phyloP scores from a whole-genome alignment of 768 basidiomycete species.

The Austroboletus festivus region DNA sequence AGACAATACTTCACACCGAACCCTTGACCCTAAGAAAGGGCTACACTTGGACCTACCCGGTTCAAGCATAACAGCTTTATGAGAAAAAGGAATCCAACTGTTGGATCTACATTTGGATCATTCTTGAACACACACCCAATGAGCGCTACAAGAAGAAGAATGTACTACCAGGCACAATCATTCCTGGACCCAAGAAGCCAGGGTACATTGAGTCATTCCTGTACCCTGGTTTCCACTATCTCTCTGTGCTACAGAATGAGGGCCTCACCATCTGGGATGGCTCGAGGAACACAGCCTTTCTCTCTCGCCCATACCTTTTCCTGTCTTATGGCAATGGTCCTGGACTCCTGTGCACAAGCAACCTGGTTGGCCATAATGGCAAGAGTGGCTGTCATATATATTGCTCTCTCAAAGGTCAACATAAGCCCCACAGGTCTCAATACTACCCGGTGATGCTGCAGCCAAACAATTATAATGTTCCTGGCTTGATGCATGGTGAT shows the following conservation, averaged over 20 bases:
- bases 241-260: not conserved
- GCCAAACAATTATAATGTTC: too few relatives aligned
- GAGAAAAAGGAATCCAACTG: not conserved
- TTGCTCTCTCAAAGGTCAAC: conserved; percentile 29
- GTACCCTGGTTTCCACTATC: not conserved
- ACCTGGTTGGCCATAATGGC: conserved; percentile 30
- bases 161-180: not conserved
- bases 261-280: not conserved
- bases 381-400: conserved; percentile 32
- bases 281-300: not conserved
- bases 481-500: too few relatives aligned
- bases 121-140: not conserved
- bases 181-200: not conserved
- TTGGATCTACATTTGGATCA: not conserved
- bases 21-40: too few relatives aligned
- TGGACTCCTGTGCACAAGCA: conserved; percentile 19
- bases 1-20: too few relatives aligned
- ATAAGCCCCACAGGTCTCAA: conserved; percentile 18
- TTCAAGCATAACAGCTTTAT: too few relatives aligned
- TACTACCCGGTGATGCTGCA: conserved; percentile 34
- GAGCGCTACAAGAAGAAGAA: not conserved
- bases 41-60: too few relatives aligned
- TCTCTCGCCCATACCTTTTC: conserved; percentile 3
- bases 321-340: conserved; percentile 24
- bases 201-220: not conserved